Evolutionary conservation across 106 monocot species (phyloP).

Genomic region (Cymbidium sinense): DNA sequence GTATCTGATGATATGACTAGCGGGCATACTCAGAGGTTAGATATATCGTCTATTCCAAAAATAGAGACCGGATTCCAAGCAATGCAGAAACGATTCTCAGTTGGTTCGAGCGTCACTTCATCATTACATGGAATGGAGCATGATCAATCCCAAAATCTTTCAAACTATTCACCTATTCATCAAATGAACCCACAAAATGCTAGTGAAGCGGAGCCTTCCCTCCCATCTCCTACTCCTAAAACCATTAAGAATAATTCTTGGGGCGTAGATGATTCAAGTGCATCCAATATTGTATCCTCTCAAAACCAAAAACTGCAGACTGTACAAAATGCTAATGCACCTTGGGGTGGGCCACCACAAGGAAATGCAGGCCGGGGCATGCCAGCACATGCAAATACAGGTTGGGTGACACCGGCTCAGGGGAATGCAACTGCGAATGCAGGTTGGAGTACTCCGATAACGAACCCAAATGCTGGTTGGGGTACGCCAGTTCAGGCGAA

Average conservation of each 20-base stretch:
- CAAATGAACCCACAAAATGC: conserved; percentile 15
- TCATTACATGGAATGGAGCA: conserved; percentile 7
- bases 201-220: conserved; percentile 23
- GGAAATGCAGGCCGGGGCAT: conserved; percentile 3
- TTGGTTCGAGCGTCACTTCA: conserved; percentile 5
- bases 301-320: background rate
- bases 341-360: conserved; percentile 6
- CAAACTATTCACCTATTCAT: conserved; percentile 2
- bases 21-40: background rate
- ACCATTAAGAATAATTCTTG: background rate
- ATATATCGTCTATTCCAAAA: conserved; percentile 8
- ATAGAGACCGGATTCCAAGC: background rate
- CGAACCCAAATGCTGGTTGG: conserved; percentile 16
- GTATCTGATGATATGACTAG: background rate
- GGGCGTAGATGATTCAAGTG: background rate
- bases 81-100: conserved; percentile 4
- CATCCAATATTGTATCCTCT: background rate
- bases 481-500: background rate
- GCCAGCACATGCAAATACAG: conserved; percentile 5
- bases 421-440: conserved; percentile 9
- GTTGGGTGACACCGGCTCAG: conserved; percentile 22
- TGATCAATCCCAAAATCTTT: conserved; percentile 6
- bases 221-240: conserved; percentile 57
- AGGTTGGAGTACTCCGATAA: conserved; percentile 6
- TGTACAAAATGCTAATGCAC: conserved; percentile 7